Evolutionary conservation across 116 monocot genomes (phyloP).

Genomic region (Trichopus zeylanicus): DNA sequence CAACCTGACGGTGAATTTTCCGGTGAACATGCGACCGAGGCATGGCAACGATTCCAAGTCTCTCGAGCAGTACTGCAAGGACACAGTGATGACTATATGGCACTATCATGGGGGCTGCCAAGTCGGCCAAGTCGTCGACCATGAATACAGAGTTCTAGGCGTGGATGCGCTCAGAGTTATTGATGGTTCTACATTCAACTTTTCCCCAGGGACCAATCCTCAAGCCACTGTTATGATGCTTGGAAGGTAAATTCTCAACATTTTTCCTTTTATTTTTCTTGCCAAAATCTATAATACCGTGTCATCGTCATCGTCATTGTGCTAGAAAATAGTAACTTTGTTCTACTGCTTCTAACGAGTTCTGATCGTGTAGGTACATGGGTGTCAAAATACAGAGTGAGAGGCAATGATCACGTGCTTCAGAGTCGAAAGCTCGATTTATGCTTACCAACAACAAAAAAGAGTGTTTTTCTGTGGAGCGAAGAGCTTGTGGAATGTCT

Average conservation of each 20-base stretch:
- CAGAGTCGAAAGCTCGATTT: too few species aligned
- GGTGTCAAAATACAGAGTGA: too few species aligned
- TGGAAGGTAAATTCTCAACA: constrained; percentile 54
- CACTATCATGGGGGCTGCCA: constrained; percentile 75
- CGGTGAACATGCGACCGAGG: constrained; percentile 31
- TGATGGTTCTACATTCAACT: constrained; percentile 59
- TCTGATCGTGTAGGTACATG: too few species aligned
- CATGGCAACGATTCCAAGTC: constrained; percentile 46
- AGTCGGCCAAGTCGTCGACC: constrained; percentile 37
- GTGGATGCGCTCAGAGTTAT: constrained; percentile 48
- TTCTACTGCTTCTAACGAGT: too few species aligned
- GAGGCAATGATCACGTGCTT: too few species aligned
- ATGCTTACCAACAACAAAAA: too few species aligned
- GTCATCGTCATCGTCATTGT: too few species aligned
- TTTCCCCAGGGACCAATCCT: constrained; percentile 61
- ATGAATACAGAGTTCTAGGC: constrained; percentile 40
- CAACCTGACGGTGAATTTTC: constrained; percentile 42
- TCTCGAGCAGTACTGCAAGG: constrained; percentile 50
- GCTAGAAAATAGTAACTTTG: too few species aligned
- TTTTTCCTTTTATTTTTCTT: too few species aligned
- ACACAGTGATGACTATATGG: constrained; percentile 69
- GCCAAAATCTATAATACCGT: too few species aligned
- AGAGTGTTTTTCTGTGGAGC: too few species aligned
- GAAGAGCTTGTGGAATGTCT: too few species aligned
- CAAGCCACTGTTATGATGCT: constrained; percentile 83